These are phyloP conservation scores for Calonectria naviculata DNA, from an alignment of 2,329 filamentous ascomycete species.

Conservation along the genomic window DNA sequence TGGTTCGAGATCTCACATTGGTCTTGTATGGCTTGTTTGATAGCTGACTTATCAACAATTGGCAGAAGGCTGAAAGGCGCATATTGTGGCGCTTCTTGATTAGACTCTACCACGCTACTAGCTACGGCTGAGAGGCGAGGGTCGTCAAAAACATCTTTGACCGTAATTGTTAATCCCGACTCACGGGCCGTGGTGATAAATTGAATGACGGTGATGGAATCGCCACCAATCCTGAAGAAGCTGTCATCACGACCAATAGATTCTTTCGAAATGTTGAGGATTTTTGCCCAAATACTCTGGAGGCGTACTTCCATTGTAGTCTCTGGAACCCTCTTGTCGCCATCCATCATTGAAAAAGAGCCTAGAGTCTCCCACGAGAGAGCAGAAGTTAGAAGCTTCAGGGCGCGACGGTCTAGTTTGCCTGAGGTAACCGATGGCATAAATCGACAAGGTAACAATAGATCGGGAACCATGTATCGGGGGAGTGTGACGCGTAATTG, in stretches of 20 bases:
- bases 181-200: slow-evolving; percentile 13
- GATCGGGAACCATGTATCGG: slow-evolving; percentile 27
- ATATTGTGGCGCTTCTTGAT: neutral
- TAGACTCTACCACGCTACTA: neutral
- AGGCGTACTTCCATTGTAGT: neutral
- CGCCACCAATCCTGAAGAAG: slow-evolving; percentile 23
- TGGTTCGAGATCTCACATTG: neutral
- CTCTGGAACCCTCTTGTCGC: neutral
- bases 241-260: slow-evolving; percentile 10
- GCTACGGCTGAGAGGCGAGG: neutral
- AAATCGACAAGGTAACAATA: slow-evolving; percentile 17
- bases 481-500: slow-evolving; percentile 12
- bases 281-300: neutral
- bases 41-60: neutral
- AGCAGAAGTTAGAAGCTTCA: neutral
- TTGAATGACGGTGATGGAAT: slow-evolving; percentile 38
- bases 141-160: slow-evolving; percentile 19
- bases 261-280: neutral
- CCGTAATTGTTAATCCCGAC: neutral
- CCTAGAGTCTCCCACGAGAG: neutral
- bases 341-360: neutral
- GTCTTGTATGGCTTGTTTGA: neutral
- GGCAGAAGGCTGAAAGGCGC: neutral
- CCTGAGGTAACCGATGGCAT: slow-evolving; percentile 2
- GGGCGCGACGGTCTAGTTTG: slow-evolving; percentile 23